These are phyloP conservation scores for Wickerhamiella azyma DNA, from an alignment of 805 yeast species.

Conservation along the genomic window DNA sequence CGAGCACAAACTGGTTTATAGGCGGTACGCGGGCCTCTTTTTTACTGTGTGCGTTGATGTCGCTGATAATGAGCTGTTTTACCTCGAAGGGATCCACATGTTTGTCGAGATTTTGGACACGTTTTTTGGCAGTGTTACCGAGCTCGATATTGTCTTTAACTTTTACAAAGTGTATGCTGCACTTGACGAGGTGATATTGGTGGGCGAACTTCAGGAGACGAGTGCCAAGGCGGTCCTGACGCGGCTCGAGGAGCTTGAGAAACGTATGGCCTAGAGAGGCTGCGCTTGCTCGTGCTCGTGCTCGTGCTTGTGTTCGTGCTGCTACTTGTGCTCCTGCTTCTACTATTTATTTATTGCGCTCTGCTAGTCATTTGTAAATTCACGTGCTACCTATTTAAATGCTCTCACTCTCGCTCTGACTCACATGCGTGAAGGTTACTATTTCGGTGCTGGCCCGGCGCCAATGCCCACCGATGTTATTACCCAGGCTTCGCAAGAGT, in stretches of 20 bases:
- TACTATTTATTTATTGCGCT: background rate
- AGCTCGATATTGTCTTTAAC: constrained; percentile 82
- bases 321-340: too few species aligned
- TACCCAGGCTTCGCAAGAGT: constrained; percentile 75
- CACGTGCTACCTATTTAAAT: too few species aligned
- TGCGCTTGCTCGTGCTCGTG: too few species aligned
- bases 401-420: background rate
- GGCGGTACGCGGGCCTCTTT: constrained; percentile 84
- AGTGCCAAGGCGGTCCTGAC: constrained; percentile 54
- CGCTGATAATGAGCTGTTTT: constrained; percentile 70
- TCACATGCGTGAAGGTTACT: constrained; percentile 24
- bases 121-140: constrained; percentile 84
- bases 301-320: too few species aligned
- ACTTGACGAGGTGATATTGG: constrained; percentile 74
- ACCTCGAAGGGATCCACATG: constrained; percentile 71
- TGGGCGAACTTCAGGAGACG: constrained; percentile 84
- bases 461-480: constrained; percentile 70
- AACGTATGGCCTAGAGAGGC: background rate
- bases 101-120: constrained; percentile 80
- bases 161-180: constrained; percentile 73
- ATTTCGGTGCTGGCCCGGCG: constrained; percentile 99
- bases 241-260: constrained; percentile 50
- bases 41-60: constrained; percentile 73
- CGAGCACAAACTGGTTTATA: constrained; percentile 57
- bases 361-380: too few species aligned